Base-by-base conservation (phyloP, 2,329 filamentous ascomycete genomes). In the Dothideomycetes sp. region DNA sequence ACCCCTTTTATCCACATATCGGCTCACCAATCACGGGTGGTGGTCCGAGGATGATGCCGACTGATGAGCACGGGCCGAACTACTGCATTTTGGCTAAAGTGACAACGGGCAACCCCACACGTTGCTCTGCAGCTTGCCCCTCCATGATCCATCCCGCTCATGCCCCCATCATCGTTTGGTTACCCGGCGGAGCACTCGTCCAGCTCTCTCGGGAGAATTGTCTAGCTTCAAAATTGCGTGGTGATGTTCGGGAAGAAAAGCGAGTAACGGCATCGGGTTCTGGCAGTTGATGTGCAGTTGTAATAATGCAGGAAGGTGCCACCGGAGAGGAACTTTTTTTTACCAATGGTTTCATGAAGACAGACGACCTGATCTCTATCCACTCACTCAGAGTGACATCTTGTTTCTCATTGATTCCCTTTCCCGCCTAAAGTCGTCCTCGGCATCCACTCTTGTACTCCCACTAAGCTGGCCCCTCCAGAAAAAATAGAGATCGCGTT, bases 341-440 rank as follows among this genome's bases (percentile, higher is more conserved):
- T 29, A 15, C 30, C 18, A 19, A n/a, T 39, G n/a, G n/a, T n/a
- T n/a, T n/a, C n/a, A n/a, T n/a, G n/a, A n/a, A n/a, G n/a, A n/a
- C n/a, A n/a, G n/a, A n/a, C 27, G 15, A n/a, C 20, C 33, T 24
- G 22, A 24, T 10, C 16, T 12, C 25, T 32, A 15, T 33, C 37
- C 22, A 25, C 16, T 25, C 19, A 25, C 10, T 31, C 19, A 20
- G 12, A 23, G 31, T 35, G 31, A 28, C 39, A 34, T 28, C 32
- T 41, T 8, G 30, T 41, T n/a, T n/a, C n/a, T 28, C 35, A 39
- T 30, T 25, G 12, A n/a, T 28, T 39, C 12, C 37, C 22, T 22
- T 20, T 40, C 28, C 37, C 28, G 37, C 37, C 37, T 40, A 40
- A 40, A 40, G 37, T 40, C 37, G 25, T 29, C 37, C 22, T 33